Evolutionary conservation across 2,329 filamentous ascomycete genomes (phyloP), one percentile per base, ranked within the genome.

Genomic region (Pestalotiopsis sp.): DNA sequence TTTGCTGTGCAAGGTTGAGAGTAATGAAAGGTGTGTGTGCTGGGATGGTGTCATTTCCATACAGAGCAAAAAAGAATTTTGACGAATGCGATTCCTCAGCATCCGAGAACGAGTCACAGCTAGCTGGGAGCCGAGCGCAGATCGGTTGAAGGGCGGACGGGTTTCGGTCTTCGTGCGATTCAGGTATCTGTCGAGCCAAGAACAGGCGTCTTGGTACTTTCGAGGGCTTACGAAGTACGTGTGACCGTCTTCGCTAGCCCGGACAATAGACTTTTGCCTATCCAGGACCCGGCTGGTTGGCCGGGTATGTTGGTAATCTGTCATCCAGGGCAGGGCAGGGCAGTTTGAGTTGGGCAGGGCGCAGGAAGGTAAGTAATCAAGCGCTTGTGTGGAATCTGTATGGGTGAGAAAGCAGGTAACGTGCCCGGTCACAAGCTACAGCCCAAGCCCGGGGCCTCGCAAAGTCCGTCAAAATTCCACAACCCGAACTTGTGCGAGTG

Each of bases 31-130:
- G 45, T 17, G 17, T 17, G 14, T 52, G 45, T n/a, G 45, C 45
- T 52, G 17, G 45, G 25, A 60, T 31, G 58, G 25, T 31, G 58
- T 60, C 58, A 60, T 38, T 38, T 31, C 14, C 6, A 20, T 38
- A 20, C 31, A 27, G 31, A 31, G 23, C 38, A 23, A 52, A 13
- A 65, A 63, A 38, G 11, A 52, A n/a, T n/a, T n/a, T 52, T 52
- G 64, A 62, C 27, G 59, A 39, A 39, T 36, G 52, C 59, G 65
- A 67, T 67, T 67, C 57, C 39, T 67, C 65, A 67, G 65, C 65
- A 67, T 23, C 20, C 39, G 65, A 62, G 27, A 67, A 36, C 65
- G 65, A 67, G 65, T 67, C 65, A 63, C 39, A 62, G 36, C 59
- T 63, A 66, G 57, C 31, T 36, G 31, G 31, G 31, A 36, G 31